Evolutionary conservation across 2,329 filamentous ascomycete species (phyloP), one percentile per base, ranked within the genome.

Genomic region (Fusarium newnesense): DNA sequence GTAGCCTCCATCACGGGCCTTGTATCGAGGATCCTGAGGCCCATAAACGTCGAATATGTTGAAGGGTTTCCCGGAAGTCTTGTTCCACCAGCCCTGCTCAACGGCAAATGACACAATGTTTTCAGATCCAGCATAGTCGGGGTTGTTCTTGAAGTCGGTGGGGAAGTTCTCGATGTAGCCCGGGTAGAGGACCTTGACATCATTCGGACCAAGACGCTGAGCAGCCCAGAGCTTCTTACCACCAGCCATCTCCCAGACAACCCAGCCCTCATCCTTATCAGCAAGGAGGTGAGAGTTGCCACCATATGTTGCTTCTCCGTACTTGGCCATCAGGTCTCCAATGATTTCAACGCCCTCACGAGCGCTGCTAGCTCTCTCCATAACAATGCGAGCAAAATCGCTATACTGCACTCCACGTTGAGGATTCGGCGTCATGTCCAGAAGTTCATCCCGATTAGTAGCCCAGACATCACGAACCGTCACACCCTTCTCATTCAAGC

Each of bases 171-270:
- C 75, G 28, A 76, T 76, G 5, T 76, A 76, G 0, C 75, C 75
- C 0, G 75, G 75, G 36, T 76, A 76, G 1, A 76, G 59, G 0
- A 77, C 75, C 12, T 76, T 76, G 34, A 77, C 75, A 13, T 76
- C 70, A 5, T 74, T 67, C 0, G 75, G 57, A 3, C 75, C 75
- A 16, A 77, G 73, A 9, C 73, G 70, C 15, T 76, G 73, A 4
- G 75, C 75, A 21, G 75, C 75, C 75, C 75, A 76, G 4, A 76
- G 75, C 3, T 75, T 75, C 16, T 67, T 52, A 1, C 75, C 75
- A 1, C 75, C 75, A 2, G 75, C 75, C 75, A 76, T 76, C 6
- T 76, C 75, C 75, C 75, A 76, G 7, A 76, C 75, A 3, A 76
- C 43, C 75, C 75, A 76, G 0, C 75, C 75, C 40, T 76, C 75